These are phyloP conservation scores for Hydrangea macrophylla DNA, from an alignment of 148 eudicot genomes.

Conservation along the genomic window DNA sequence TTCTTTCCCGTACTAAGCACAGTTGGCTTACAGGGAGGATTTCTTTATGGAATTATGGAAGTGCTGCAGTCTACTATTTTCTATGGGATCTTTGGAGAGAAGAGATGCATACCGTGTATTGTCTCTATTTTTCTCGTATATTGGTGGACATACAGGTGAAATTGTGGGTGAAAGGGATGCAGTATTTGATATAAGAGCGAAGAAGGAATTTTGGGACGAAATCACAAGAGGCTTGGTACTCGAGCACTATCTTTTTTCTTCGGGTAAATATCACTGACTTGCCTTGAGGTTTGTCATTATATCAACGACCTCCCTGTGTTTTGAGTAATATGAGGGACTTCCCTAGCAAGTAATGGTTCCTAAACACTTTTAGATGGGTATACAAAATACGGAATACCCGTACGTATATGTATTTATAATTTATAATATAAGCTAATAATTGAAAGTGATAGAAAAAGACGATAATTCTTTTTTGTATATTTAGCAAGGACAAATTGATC, in stretches of 20 bases:
- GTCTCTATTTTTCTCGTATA: slow-evolving; percentile 61
- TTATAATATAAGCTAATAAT: too few relatives aligned
- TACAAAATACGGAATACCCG: too few relatives aligned
- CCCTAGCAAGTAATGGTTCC: too few relatives aligned
- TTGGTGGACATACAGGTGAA: slow-evolving; percentile 30
- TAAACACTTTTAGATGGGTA: too few relatives aligned
- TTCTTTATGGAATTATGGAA: slow-evolving; percentile 62
- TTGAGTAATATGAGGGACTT: too few relatives aligned
- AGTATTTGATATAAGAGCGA: slow-evolving; percentile 62
- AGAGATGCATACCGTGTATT: slow-evolving; percentile 84
- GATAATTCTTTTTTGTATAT: too few relatives aligned
- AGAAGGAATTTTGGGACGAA: slow-evolving; percentile 82
- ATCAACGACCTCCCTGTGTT: too few relatives aligned
- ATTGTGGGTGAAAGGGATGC: slow-evolving; percentile 39
- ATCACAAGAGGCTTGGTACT: slow-evolving; percentile 91
- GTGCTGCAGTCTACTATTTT: slow-evolving; percentile 66
- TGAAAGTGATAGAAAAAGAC: too few relatives aligned
- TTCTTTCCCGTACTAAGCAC: background rate
- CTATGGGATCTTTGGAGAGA: slow-evolving; percentile 73
- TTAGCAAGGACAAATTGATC: too few relatives aligned
- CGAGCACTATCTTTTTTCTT: background rate
- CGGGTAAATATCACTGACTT: background rate
- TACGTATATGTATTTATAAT: too few relatives aligned
- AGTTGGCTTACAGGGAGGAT: slow-evolving; percentile 47
- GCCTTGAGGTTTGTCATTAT: background rate